phyloP scores from a whole-genome alignment of 2,329 filamentous ascomycete genomes.

The Colletotrichum lini region DNA sequence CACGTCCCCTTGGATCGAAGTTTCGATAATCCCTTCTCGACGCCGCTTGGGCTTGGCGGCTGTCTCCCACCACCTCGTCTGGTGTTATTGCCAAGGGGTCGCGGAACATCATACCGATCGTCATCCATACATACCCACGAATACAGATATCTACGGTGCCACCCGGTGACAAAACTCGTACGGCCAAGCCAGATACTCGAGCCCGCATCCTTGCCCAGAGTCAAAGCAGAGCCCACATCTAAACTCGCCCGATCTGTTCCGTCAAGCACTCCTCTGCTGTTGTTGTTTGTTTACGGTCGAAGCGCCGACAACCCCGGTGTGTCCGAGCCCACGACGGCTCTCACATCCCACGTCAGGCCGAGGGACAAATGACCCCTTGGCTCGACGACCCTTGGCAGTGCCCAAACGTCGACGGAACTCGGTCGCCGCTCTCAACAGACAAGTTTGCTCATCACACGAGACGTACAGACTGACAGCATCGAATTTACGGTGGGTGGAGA shows the following conservation, averaged over 20 bases:
- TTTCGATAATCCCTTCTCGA: constrained; percentile 29
- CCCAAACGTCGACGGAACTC: background rate
- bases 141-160: background rate
- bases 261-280: background rate
- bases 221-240: background rate
- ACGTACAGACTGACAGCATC: background rate
- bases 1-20: constrained; percentile 22
- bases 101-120: constrained; percentile 29
- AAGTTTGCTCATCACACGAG: background rate
- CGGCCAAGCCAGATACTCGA: background rate
- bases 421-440: background rate
- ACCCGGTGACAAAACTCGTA: background rate
- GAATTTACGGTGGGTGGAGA: background rate
- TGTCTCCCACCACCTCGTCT: background rate
- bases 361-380: background rate
- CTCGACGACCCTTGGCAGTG: constrained; percentile 1
- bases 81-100: constrained; percentile 18
- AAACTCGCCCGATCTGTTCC: background rate
- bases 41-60: background rate
- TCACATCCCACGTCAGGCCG: background rate
- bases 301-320: background rate
- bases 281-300: constrained; percentile 4
- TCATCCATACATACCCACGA: background rate
- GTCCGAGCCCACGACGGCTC: background rate
- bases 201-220: background rate